Evolutionary conservation across 2,329 filamentous ascomycete species (phyloP).

Genomic region (Sclerotinia subarctica): DNA sequence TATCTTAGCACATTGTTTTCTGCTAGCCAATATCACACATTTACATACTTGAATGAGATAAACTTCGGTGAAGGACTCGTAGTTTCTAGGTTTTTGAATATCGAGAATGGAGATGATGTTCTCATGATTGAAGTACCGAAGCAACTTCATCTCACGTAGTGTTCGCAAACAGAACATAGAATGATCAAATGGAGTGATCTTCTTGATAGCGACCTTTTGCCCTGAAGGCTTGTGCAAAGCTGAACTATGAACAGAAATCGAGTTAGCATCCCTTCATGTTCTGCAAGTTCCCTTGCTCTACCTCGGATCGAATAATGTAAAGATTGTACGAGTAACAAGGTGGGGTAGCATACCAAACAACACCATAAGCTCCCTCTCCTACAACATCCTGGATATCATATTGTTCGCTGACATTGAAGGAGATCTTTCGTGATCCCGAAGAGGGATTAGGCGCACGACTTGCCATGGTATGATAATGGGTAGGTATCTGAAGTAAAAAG

Average conservation of each 20-base stretch:
- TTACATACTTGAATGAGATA: slow-evolving; percentile 87
- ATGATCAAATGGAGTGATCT: slow-evolving; percentile 98
- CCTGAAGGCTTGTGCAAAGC: slow-evolving; percentile 96
- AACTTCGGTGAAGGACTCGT: slow-evolving; percentile 94
- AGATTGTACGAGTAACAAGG: slow-evolving; percentile 6
- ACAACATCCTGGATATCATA: slow-evolving; percentile 99
- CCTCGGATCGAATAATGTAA: background rate
- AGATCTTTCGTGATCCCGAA: slow-evolving; percentile 82
- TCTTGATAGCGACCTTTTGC: slow-evolving; percentile 99
- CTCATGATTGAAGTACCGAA: slow-evolving; percentile 99
- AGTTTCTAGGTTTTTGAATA: slow-evolving; percentile 96
- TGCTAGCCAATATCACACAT: background rate
- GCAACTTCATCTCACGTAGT: slow-evolving; percentile 96
- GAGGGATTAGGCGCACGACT: slow-evolving; percentile 49
- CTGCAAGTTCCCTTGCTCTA: background rate
- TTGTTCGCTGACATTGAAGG: slow-evolving; percentile 99
- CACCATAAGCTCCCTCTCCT: slow-evolving; percentile 95
- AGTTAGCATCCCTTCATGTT: slow-evolving; percentile 2
- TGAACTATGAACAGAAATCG: slow-evolving; percentile 56
- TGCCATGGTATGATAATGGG: slow-evolving; percentile 35
- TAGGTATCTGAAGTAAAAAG: slow-evolving; percentile 1
- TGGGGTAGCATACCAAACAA: slow-evolving; percentile 71
- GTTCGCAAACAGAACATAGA: slow-evolving; percentile 98
- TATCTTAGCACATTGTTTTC: slow-evolving; percentile 22
- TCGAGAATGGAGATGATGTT: slow-evolving; percentile 99